Conservation (phyloP, 1,284 basidiomycete species). For the Tilletia indica region DNA sequence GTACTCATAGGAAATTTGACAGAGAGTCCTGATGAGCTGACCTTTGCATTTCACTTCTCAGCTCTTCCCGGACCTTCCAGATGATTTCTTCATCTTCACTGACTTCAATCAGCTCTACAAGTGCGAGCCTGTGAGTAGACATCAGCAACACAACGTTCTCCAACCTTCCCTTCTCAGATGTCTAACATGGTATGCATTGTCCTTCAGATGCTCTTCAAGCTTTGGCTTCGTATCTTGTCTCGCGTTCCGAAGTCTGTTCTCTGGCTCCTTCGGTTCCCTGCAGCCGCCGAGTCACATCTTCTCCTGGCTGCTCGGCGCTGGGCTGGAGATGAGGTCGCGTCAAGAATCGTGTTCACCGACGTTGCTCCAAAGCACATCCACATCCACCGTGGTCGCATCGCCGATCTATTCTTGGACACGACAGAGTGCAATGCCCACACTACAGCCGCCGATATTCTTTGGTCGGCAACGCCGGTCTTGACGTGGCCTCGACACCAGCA, state of each 20-base stretch:
- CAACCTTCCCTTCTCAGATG: no score
- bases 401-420: conserved; percentile 67
- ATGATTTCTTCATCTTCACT: conserved; percentile 63
- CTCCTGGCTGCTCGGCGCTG: conserved; percentile 61
- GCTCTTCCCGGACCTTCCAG: conserved; percentile 60
- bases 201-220: conserved; percentile 60
- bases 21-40: background rate
- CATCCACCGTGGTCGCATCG: conserved; percentile 63
- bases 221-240: conserved; percentile 64
- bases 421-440: conserved; percentile 69
- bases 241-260: conserved; percentile 64
- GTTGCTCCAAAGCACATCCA: conserved; percentile 64
- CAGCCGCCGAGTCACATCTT: conserved; percentile 63
- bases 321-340: conserved; percentile 64
- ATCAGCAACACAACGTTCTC: no score
- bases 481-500: conserved; percentile 64
- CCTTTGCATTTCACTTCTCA: conserved; percentile 51
- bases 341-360: conserved; percentile 65
- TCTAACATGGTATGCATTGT: background rate
- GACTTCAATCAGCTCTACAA: conserved; percentile 66
- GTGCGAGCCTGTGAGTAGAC: conserved; percentile 33
- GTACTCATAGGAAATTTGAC: background rate
- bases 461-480: conserved; percentile 66
- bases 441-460: conserved; percentile 65
- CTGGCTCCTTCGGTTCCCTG: conserved; percentile 67